phyloP scores from a whole-genome alignment of 2,329 filamentous ascomycete genomes.

The Tolypocladium pustulatum region DNA sequence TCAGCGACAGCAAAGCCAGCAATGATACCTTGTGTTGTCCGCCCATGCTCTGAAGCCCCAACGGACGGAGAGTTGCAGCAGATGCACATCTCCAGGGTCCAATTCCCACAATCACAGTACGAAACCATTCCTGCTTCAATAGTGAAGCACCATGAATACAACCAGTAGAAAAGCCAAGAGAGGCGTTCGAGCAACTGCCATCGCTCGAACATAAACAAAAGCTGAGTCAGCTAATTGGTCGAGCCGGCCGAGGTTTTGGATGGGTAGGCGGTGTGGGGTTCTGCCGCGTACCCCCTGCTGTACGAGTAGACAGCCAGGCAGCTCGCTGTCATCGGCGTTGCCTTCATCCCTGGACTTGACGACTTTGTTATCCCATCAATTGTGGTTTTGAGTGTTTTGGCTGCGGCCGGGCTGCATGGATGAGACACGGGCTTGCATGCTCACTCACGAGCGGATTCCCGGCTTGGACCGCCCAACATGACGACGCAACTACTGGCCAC shows the following conservation, averaged over 20 bases:
- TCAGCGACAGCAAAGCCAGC: neutral
- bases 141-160: neutral
- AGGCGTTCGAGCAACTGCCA: neutral
- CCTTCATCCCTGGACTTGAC: neutral
- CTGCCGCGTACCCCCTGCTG: conserved; percentile 1
- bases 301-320: neutral
- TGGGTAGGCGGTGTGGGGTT: conserved; percentile 1
- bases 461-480: conserved; percentile 45
- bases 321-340: neutral
- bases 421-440: conserved; percentile 9
- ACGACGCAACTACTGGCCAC: conserved; percentile 81
- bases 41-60: neutral
- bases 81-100: neutral
- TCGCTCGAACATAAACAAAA: neutral
- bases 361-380: neutral
- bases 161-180: neutral
- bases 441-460: conserved; percentile 13
- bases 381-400: neutral
- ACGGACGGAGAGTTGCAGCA: neutral
- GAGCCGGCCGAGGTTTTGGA: neutral
- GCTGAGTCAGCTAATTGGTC: neutral
- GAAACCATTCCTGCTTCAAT: neutral
- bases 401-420: conserved; percentile 14
- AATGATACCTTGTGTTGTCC: neutral
- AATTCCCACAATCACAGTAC: neutral